Base-by-base conservation (phyloP, 169 alveolate genomes). In the Theileria orientalis region DNA sequence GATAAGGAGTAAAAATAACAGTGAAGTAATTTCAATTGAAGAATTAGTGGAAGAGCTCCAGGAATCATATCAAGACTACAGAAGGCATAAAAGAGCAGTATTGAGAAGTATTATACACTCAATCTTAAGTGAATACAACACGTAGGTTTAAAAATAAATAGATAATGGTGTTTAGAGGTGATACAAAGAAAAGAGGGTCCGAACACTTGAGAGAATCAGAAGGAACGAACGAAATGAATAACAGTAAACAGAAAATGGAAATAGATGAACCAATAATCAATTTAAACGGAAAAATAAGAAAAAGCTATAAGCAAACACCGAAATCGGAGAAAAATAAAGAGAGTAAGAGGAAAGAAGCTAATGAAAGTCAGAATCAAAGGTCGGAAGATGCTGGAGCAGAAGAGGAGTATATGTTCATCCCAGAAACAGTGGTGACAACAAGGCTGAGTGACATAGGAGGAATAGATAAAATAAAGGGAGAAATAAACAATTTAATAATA, bases 401-500 rank as follows among this genome's bases (percentile, higher is more conserved):
- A 21, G 19, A 27, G 13, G 64, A 46, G 5, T 49, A 49, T 54
- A 21, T 68, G 21, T 82, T 74, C 35, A 71, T 74, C 21, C 89
- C 89, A 19, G 89, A 82, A 64, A 1, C 51, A 19, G 25, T 59
- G 25, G 27, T 82, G 13, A 32, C 60, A 7, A 33, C 79, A 19
- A 73, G 79, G 13, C 64, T 82, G 33, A 56, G 49, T 14, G 75
- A 83, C 47, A 74, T 77, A 14, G 93, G 90, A 23, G 94, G 93
- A 14, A 89, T 91, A 47, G 93, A 89, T n/a, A 67, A 83, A 32
- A 74, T 91, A 1, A 66, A 62, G 1, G 76, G 66, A 29, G 95
- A 91, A 16, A 85, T 91, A 0, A 76, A 83, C 19, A 92, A 89
- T 51, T 75, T 91, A 57, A 79, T 90, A 29, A 83, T 91, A 1